These are phyloP conservation scores for Pseudocercospora fijiensis DNA, from an alignment of 2,329 filamentous ascomycete genomes.

Conservation along the genomic window DNA sequence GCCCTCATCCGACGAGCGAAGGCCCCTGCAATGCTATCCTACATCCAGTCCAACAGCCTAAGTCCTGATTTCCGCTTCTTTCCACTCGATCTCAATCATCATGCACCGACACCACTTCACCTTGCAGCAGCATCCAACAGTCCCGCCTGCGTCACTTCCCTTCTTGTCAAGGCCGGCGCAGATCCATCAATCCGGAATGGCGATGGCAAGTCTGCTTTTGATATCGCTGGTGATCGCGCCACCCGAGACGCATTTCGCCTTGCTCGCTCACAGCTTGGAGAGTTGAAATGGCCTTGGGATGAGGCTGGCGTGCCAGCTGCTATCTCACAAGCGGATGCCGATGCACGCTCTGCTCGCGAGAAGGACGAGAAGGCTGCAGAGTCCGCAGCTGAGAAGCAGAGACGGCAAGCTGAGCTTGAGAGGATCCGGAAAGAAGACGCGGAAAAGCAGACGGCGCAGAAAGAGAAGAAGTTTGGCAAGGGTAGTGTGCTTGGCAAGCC, in stretches of 20 bases:
- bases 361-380: constrained; percentile 66
- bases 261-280: constrained; percentile 77
- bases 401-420: constrained; percentile 72
- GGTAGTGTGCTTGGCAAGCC: constrained; percentile 52
- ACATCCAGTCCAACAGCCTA: constrained; percentile 74
- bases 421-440: constrained; percentile 66
- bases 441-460: constrained; percentile 51
- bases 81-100: constrained; percentile 69
- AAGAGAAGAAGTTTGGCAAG: constrained; percentile 53
- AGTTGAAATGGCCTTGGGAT: constrained; percentile 75
- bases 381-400: constrained; percentile 59
- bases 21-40: constrained; percentile 79
- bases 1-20: constrained; percentile 87
- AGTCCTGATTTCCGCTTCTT: constrained; percentile 72
- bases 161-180: constrained; percentile 71
- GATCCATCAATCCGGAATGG: constrained; percentile 69
- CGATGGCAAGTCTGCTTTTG: constrained; percentile 83
- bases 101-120: constrained; percentile 81
- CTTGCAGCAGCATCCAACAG: constrained; percentile 80
- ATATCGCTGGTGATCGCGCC: constrained; percentile 78
- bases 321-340: constrained; percentile 69
- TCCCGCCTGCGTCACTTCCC: constrained; percentile 70
- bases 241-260: constrained; percentile 91
- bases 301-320: constrained; percentile 68
- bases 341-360: constrained; percentile 67